Evolutionary conservation across 2,329 filamentous ascomycete genomes (phyloP), one percentile per base, ranked within the genome.

Genomic region (Dactylonectria estremocensis): DNA sequence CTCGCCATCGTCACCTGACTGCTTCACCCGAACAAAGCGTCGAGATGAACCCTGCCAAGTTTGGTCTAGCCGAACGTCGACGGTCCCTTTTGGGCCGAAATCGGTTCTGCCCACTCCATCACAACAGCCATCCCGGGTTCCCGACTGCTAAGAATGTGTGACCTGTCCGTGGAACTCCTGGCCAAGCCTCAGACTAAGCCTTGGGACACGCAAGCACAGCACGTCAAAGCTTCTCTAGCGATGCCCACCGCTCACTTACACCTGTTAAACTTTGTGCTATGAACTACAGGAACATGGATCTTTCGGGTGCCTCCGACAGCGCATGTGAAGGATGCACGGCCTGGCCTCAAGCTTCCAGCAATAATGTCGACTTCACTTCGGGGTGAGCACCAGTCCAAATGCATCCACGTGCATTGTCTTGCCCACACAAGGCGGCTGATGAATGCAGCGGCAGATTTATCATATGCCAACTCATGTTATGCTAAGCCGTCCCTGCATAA

Each of bases 1-100:
- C 57, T 69, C 61, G 53, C 37, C 60, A 66, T 61, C 49, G 59
- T 73, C 72, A 70, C 69, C 61, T 74, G 68, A 73, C 61, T 35
- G 50, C 57, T 48, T 49, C 43, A 62, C 6, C 2, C 46, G 52
- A 65, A 53, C 31, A 3, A 40, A 20, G 28, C 55, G 33, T 60
- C 33, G 40, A 55, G 31, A 53, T 49, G 52, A 65, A 65, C 66
- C 66, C 55, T 65, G 50, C 48, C 48, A 8, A 35, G 48, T 55
- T 62, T 53, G 60, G 56, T 13, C 45, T 49, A 20, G n/a, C 31
- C 18, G 40, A 28, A 20, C 48, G 24, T 28, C 16, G 20, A 24
- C 16, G 14, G 7, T 43, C 40, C 14, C 40, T 43, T 43, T 43
- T 43, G 16, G 11, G 54, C 50, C 49, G 35, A 16, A 37, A 54